A percentile compares a stretch with the other conserved stretches of the same genome.
These are phyloP conservation scores for Exophiala phaeomuriformis DNA, from an alignment of 2,329 filamentous ascomycete species.

Conservation along the genomic window DNA sequence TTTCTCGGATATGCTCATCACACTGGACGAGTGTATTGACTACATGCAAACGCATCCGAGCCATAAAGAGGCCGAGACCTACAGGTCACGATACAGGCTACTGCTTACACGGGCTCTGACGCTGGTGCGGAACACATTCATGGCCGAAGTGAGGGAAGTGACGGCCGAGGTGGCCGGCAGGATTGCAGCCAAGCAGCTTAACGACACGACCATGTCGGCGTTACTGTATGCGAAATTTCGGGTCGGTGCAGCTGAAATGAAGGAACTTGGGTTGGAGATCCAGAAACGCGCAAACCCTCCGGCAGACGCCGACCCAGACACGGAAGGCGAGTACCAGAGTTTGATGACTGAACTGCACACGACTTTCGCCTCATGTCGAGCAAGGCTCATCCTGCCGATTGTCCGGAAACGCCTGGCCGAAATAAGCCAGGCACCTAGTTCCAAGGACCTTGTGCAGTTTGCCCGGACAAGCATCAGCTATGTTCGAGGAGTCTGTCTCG, in stretches of 20 bases:
- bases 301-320: slow-evolving; percentile 51
- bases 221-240: slow-evolving; percentile 65
- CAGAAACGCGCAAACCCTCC: slow-evolving; percentile 58
- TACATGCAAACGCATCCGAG: slow-evolving; percentile 83
- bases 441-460: slow-evolving; percentile 58
- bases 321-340: slow-evolving; percentile 58
- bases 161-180: slow-evolving; percentile 56
- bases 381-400: slow-evolving; percentile 54
- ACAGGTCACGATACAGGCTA: slow-evolving; percentile 78
- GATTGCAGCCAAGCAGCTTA: slow-evolving; percentile 59
- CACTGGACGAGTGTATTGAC: slow-evolving; percentile 80
- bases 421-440: slow-evolving; percentile 52
- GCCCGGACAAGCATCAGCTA: slow-evolving; percentile 59
- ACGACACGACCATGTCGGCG: slow-evolving; percentile 65
- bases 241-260: slow-evolving; percentile 58
- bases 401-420: slow-evolving; percentile 53
- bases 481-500: slow-evolving; percentile 57
- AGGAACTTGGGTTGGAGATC: slow-evolving; percentile 59
- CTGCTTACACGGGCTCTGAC: slow-evolving; percentile 65
- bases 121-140: slow-evolving; percentile 60
- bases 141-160: slow-evolving; percentile 55
- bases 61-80: slow-evolving; percentile 81
- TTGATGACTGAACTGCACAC: slow-evolving; percentile 59
- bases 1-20: slow-evolving; percentile 80
- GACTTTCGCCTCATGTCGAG: slow-evolving; percentile 54